A percentile compares a stretch with the other conserved stretches of the same genome.
Evolutionary conservation across 1,139 yeast genomes (phyloP).

Genomic region (Saccharomycopsis hybrid): DNA sequence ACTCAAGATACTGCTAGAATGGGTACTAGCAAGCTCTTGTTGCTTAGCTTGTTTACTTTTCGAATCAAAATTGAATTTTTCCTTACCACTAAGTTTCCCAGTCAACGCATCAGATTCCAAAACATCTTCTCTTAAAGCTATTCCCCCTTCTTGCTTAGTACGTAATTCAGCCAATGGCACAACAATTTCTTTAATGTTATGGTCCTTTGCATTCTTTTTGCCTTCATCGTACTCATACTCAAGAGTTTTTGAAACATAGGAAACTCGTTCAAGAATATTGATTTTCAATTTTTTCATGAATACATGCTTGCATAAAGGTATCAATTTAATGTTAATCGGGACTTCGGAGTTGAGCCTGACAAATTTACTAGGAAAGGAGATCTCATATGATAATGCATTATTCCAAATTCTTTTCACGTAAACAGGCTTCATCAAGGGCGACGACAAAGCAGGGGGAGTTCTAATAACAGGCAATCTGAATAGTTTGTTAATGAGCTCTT

Average conservation of each 20-base stretch:
- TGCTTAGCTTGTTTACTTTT: not conserved
- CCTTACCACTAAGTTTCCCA: not conserved
- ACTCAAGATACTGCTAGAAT: constrained; percentile 3
- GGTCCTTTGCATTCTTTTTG: constrained; percentile 35
- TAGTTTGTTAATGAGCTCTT: constrained; percentile 9
- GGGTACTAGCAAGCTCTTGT: constrained; percentile 24
- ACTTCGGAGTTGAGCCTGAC: constrained; percentile 63
- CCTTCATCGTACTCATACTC: constrained; percentile 54
- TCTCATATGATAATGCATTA: constrained; percentile 68
- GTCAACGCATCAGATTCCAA: constrained; percentile 30
- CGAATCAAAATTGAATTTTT: no score
- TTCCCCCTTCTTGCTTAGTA: constrained; percentile 40
- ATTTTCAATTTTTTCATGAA: constrained; percentile 65
- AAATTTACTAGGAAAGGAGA: constrained; percentile 70
- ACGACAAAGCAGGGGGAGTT: constrained; percentile 73
- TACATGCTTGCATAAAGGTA: constrained; percentile 66
- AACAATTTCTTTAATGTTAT: constrained; percentile 44
- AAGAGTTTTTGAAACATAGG: constrained; percentile 54
- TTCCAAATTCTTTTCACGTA: constrained; percentile 82
- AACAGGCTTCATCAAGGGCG: constrained; percentile 69
- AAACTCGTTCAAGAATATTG: constrained; percentile 64
- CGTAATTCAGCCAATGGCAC: constrained; percentile 58
- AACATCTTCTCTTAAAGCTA: constrained; percentile 55
- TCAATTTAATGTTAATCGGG: constrained; percentile 57
- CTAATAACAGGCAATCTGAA: constrained; percentile 37